A percentile compares a stretch with the other conserved stretches of the same genome.
Conservation (phyloP, 345 rosid genomes). For the Populus deltoides region DNA sequence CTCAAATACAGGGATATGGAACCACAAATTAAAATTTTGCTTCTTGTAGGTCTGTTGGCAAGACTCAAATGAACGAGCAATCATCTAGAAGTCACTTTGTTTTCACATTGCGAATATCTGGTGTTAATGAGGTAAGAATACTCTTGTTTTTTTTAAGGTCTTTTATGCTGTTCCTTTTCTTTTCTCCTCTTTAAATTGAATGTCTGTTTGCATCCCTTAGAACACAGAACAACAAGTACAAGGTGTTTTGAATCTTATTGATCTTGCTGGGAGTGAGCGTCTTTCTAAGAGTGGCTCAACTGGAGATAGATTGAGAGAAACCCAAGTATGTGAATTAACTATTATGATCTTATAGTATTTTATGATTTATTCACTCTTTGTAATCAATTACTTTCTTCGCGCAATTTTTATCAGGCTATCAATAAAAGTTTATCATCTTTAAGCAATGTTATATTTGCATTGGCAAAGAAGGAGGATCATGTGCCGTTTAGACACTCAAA, state of each 20-base stretch:
- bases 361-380: neutral
- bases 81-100: conserved; percentile 97
- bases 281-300: conserved; percentile 96
- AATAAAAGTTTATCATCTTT: conserved; percentile 87
- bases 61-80: conserved; percentile 93
- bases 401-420: conserved; percentile 61
- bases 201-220: conserved; percentile 32
- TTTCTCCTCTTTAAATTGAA: conserved; percentile 6
- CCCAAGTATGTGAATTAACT: conserved; percentile 52
- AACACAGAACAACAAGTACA: conserved; percentile 96
- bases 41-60: conserved; percentile 78
- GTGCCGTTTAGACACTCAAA: conserved; percentile 92
- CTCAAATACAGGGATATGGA: neutral
- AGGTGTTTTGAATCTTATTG: conserved; percentile 92
- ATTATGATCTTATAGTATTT: neutral
- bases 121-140: conserved; percentile 68
- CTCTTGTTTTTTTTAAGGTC: neutral
- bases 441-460: conserved; percentile 84
- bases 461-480: conserved; percentile 93
- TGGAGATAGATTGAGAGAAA: conserved; percentile 90
- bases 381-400: neutral
- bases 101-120: conserved; percentile 82
- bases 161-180: neutral
- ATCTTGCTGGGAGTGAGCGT: conserved; percentile 99
- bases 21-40: conserved; percentile 1